A percentile compares a stretch with the other conserved stretches of the same genome.
These are phyloP conservation scores for Phytophthora sp. DNA, from an alignment of 352 stramenopile genomes.

Conservation along the genomic window DNA sequence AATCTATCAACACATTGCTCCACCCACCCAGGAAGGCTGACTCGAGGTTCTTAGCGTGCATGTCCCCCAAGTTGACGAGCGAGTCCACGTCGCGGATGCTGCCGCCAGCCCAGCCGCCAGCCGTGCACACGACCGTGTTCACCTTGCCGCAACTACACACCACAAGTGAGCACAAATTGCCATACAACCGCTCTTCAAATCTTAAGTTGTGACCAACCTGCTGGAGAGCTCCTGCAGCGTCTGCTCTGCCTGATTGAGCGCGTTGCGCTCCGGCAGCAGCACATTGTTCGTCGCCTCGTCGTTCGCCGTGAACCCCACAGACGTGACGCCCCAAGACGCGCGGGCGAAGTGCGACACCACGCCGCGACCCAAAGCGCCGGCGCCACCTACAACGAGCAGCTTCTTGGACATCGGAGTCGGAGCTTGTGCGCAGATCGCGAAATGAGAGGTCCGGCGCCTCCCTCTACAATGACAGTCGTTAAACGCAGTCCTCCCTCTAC, in stretches of 20 bases:
- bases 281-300: conserved; percentile 52
- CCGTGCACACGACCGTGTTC: conserved; percentile 81
- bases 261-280: conserved; percentile 55
- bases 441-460: no score
- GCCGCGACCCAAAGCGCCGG: conserved; percentile 74
- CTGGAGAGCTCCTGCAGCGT: conserved; percentile 61
- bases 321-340: conserved; percentile 72
- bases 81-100: conserved; percentile 72
- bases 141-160: conserved; percentile 52
- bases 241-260: conserved; percentile 55
- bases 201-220: conserved; percentile 11
- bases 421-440: not conserved
- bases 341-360: conserved; percentile 66
- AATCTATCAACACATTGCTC: not conserved
- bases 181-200: not conserved
- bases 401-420: conserved; percentile 48
- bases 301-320: conserved; percentile 73
- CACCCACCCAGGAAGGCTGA: conserved; percentile 71
- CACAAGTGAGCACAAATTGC: not conserved
- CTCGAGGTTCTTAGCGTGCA: conserved; percentile 84
- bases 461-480: no score
- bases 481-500: no score
- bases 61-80: conserved; percentile 67
- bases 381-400: conserved; percentile 78
- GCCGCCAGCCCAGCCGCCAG: conserved; percentile 80